Percentiles rank a stretch among this genome's conserved stretches.
phyloP scores from a whole-genome alignment of 192 early-diverging fungal genomes.

The Spizellomyces sp. region DNA sequence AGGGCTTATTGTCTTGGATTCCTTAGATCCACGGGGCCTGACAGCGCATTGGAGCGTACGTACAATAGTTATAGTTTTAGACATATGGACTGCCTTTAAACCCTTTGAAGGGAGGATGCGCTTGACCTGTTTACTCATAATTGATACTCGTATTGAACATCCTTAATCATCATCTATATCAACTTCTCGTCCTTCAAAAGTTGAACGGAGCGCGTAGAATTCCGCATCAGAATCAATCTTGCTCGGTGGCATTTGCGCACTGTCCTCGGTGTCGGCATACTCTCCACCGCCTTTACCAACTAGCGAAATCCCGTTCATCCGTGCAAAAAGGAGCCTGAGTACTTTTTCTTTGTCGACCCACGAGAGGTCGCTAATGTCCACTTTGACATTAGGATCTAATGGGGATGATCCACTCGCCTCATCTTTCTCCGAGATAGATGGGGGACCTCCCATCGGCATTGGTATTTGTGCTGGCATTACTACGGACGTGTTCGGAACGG shows the following conservation, averaged over 20 bases:
- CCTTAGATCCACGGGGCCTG: too few species aligned
- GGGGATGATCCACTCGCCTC: neutral
- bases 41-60: too few species aligned
- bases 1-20: too few species aligned
- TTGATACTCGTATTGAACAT: too few species aligned
- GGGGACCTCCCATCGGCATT: too few species aligned
- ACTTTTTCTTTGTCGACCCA: constrained; percentile 64
- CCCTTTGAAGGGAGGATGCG: too few species aligned
- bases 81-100: too few species aligned
- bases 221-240: neutral
- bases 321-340: constrained; percentile 62
- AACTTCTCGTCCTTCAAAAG: constrained; percentile 5
- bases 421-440: too few species aligned
- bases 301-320: constrained; percentile 61
- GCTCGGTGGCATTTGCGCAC: neutral
- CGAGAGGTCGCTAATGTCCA: constrained; percentile 52
- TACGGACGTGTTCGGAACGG: too few species aligned
- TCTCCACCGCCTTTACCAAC: constrained; percentile 27
- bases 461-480: too few species aligned
- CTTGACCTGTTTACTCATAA: too few species aligned
- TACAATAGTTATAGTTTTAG: too few species aligned
- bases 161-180: constrained; percentile 8
- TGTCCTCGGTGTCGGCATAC: constrained; percentile 4
- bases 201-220: neutral
- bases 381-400: constrained; percentile 15